Conservation (phyloP, 768 basidiomycete genomes). For the Cyclocybe cylindracea region DNA sequence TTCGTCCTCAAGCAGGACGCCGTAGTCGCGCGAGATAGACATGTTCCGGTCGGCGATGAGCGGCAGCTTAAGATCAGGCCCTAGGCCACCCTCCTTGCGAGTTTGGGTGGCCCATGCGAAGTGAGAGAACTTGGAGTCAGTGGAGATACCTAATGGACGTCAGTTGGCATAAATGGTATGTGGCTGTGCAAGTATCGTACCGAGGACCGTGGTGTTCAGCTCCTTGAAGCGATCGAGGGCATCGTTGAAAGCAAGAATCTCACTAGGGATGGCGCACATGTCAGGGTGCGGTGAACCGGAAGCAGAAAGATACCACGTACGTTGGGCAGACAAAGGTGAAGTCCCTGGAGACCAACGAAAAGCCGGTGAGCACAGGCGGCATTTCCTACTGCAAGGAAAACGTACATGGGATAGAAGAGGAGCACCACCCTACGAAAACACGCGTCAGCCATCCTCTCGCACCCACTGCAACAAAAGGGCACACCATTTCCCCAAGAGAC, state of each 20-base stretch:
- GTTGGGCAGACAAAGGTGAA: slow-evolving; percentile 94
- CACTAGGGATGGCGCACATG: slow-evolving; percentile 32
- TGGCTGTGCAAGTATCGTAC: slow-evolving; percentile 36
- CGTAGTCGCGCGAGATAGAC: slow-evolving; percentile 82
- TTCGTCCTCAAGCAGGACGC: slow-evolving; percentile 84
- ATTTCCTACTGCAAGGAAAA: not conserved
- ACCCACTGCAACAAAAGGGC: slow-evolving; percentile 14
- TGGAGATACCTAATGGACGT: slow-evolving; percentile 52
- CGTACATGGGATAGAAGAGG: slow-evolving; percentile 90
- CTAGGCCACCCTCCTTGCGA: slow-evolving; percentile 86
- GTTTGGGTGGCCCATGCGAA: slow-evolving; percentile 84
- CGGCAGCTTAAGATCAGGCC: slow-evolving; percentile 84
- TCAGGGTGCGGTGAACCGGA: not conserved
- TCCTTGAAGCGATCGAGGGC: slow-evolving; percentile 74
- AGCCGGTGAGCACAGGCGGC: not conserved
- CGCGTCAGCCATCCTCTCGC: slow-evolving; percentile 7
- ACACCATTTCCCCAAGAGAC: slow-evolving; percentile 83
- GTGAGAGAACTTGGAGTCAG: slow-evolving; percentile 88
- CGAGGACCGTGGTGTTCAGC: slow-evolving; percentile 75
- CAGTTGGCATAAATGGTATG: not conserved
- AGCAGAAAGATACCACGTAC: slow-evolving; percentile 25
- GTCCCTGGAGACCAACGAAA: slow-evolving; percentile 47
- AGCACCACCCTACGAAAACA: slow-evolving; percentile 73
- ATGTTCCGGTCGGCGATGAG: slow-evolving; percentile 80
- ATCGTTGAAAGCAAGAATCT: slow-evolving; percentile 94